Evolutionary conservation across 2,329 filamentous ascomycete genomes (phyloP), one percentile per base, ranked within the genome.

Genomic region (Chaetomiaceae sp.): DNA sequence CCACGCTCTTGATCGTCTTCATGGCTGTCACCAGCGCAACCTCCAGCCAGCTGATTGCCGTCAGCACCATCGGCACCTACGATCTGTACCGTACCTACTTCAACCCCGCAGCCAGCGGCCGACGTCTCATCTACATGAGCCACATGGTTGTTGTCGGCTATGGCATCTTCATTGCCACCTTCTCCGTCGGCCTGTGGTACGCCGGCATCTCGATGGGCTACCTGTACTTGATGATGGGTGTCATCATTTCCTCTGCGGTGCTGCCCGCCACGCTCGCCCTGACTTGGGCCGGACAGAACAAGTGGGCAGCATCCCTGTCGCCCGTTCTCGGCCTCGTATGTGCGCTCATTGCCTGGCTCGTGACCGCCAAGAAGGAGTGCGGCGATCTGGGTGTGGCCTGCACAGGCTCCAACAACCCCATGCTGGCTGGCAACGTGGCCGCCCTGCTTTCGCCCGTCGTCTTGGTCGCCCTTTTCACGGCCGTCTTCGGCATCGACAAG

Each of bases 41-140:
- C 53, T 90, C 84, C 1, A 84, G 88, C 0, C 86, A 95, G 62
- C 70, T 95, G 6, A 91, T 95, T 48, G 87, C 89, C 2, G 87
- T 94, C 1, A 91, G 86, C 1, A 89, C 85, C 8, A 94, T 95
- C 65, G 82, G 83, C 66, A 94, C 88, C 0, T 95, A 93, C 62
- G 88, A 95, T 60, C 75, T 93, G 54, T 95, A 93, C 68, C 83
- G 89, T 51, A 88, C 86, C 1, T 95, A 95, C 63, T 76, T 95
- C 68, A 84, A 93, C 53, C 88, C 88, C 0, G 62, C 68, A 0
- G 89, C 89, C 6, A 83, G 77, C 42, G 88, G 89, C 15, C 83
- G 78, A 59, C 77, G 78, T 27, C 77, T 95, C 4, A 90, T 95
- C 40, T 86, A 82, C 66, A 84, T 90, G 68, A 88, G 80, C 20